Percentiles rank a stretch among this genome's conserved stretches.
Evolutionary conservation across 495 filamentous ascomycete species (phyloP).

Genomic region (Penicillium malachiteum): DNA sequence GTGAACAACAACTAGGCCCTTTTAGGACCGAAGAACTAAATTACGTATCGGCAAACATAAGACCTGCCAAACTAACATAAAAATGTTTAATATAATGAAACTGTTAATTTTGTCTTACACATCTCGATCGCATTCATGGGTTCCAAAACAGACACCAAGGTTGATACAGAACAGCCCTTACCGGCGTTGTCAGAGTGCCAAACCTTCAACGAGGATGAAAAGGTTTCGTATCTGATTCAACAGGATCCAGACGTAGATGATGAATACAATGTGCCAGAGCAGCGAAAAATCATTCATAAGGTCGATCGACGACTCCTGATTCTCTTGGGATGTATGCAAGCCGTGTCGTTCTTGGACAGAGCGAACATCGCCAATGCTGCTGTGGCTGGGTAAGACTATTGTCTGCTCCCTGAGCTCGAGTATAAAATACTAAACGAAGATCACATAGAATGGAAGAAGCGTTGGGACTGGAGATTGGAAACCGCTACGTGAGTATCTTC

Average conservation of each 20-base stretch:
- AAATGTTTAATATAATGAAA: no score
- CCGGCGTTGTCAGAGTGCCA: neutral
- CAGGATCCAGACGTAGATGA: neutral
- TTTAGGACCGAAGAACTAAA: no score
- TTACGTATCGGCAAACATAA: no score
- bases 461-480: neutral
- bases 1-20: no score
- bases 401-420: no score
- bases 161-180: neutral
- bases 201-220: neutral
- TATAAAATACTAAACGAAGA: no score
- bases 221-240: neutral
- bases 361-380: slow-evolving; percentile 1
- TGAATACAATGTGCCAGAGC: neutral
- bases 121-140: no score
- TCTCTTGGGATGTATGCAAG: slow-evolving; percentile 2
- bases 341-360: slow-evolving; percentile 4
- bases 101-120: no score
- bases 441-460: neutral
- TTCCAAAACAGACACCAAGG: neutral
- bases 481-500: slow-evolving; percentile 5
- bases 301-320: slow-evolving; percentile 4
- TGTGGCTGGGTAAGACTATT: slow-evolving; percentile 3
- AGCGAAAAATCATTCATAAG: slow-evolving; percentile 4
- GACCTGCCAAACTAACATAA: no score